These are phyloP conservation scores for Barnettozyma botsteinii DNA, from an alignment of 805 yeast genomes.

Conservation along the genomic window DNA sequence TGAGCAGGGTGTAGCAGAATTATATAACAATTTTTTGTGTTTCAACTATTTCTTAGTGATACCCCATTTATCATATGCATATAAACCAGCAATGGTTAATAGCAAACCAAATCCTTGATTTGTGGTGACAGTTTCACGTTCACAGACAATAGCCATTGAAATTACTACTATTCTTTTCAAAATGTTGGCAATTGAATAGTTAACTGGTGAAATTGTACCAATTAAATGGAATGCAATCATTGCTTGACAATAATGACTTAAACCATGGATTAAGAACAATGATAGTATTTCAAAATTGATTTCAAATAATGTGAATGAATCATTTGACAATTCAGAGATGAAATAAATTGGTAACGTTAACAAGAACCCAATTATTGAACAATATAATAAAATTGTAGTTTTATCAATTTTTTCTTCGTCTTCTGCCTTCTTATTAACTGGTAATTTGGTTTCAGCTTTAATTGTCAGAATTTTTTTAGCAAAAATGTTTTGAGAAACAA, in stretches of 20 bases:
- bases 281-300: conserved; percentile 25
- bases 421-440: conserved; percentile 19
- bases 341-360: conserved; percentile 66
- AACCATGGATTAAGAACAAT: conserved; percentile 54
- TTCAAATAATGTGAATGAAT: conserved; percentile 25
- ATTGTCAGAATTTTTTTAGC: conserved; percentile 67
- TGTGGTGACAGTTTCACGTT: conserved; percentile 37
- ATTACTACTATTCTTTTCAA: conserved; percentile 69
- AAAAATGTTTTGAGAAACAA: conserved; percentile 74
- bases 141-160: conserved; percentile 58
- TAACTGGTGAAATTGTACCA: conserved; percentile 68
- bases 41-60: conserved; percentile 18
- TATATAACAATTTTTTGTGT: no score
- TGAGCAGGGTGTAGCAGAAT: no score
- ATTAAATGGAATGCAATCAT: conserved; percentile 71
- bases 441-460: conserved; percentile 23
- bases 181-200: conserved; percentile 74
- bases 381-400: conserved; percentile 62
- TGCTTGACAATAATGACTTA: conserved; percentile 66
- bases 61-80: conserved; percentile 71
- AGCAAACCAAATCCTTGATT: conserved; percentile 48
- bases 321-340: conserved; percentile 42
- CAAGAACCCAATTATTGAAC: conserved; percentile 62
- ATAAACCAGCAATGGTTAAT: conserved; percentile 55
- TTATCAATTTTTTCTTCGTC: conserved; percentile 51